Conservation (phyloP, 495 filamentous ascomycete genomes). For the Penicillium fimorum region DNA sequence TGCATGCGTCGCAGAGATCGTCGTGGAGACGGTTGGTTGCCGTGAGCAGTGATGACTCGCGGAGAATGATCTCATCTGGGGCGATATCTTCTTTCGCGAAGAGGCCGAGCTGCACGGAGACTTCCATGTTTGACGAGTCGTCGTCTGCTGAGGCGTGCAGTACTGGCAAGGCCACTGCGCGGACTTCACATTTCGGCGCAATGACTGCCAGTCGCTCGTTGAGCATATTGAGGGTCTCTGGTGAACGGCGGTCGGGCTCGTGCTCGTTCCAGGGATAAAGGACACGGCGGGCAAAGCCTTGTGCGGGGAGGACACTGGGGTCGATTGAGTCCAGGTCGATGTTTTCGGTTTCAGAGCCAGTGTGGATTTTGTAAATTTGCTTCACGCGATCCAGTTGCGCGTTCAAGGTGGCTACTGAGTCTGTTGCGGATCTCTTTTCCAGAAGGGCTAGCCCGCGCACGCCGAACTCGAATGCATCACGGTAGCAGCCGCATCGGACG, state of each 20-base stretch:
- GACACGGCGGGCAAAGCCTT: constrained; percentile 76
- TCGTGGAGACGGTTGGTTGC: constrained; percentile 80
- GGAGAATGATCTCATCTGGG: constrained; percentile 72
- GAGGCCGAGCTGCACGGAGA: constrained; percentile 74
- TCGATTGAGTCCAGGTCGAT: constrained; percentile 35
- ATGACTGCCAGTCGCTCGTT: constrained; percentile 63
- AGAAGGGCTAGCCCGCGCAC: constrained; percentile 35
- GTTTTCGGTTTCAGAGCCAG: constrained; percentile 41
- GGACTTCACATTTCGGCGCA: constrained; percentile 68
- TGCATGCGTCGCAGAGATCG: constrained; percentile 80
- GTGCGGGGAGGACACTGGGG: constrained; percentile 59
- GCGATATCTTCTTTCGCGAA: constrained; percentile 82
- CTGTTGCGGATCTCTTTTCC: constrained; percentile 27
- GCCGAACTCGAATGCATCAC: constrained; percentile 67
- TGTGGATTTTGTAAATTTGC: constrained; percentile 21
- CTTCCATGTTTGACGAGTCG: constrained; percentile 22
- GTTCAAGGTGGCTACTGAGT: constrained; percentile 16
- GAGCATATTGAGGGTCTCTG: constrained; percentile 62
- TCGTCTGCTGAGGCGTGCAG: constrained; percentile 49
- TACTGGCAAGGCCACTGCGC: constrained; percentile 67
- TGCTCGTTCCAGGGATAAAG: constrained; percentile 92
- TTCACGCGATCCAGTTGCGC: constrained; percentile 34
- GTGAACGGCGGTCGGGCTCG: constrained; percentile 79
- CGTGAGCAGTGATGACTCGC: constrained; percentile 76
- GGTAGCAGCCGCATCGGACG: constrained; percentile 65